A percentile compares a stretch with the other conserved stretches of the same genome.
Conservation (phyloP, 2,329 filamentous ascomycete genomes). For the Lasiodiplodia sp. region DNA sequence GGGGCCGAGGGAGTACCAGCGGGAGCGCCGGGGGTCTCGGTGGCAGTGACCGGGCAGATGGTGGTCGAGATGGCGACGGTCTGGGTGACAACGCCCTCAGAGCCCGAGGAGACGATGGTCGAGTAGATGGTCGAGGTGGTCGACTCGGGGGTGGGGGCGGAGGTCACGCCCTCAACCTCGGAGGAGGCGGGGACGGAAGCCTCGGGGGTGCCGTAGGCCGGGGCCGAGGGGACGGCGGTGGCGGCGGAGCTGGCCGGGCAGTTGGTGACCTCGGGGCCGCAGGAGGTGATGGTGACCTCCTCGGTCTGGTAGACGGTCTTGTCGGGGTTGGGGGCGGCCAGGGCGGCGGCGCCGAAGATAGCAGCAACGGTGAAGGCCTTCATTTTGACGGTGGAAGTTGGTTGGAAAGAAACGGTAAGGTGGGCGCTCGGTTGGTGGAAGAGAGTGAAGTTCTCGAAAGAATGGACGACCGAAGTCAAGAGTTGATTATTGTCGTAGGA, state of each 20-base stretch:
- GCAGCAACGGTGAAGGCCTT: constrained; percentile 32
- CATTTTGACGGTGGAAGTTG: constrained; percentile 33
- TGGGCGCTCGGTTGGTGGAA: constrained; percentile 34
- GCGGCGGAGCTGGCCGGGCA: constrained; percentile 32
- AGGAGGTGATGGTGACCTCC: constrained; percentile 30
- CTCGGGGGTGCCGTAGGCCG: constrained; percentile 19
- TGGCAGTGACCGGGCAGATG: constrained; percentile 30
- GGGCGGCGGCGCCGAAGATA: constrained; percentile 30
- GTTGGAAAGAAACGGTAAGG: constrained; percentile 27
- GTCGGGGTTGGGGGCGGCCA: constrained; percentile 30
- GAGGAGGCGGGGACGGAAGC: constrained; percentile 20
- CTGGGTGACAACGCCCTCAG: constrained; percentile 26
- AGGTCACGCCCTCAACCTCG: constrained; percentile 11
- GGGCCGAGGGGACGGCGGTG: constrained; percentile 4
- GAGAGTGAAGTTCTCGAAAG: constrained; percentile 31
- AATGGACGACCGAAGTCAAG: constrained; percentile 33
- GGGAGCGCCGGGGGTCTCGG: constrained; percentile 27
- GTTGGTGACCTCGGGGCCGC: constrained; percentile 32
- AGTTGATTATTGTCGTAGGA: constrained; percentile 29
- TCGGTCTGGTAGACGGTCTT: constrained; percentile 31
- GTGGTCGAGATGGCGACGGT: constrained; percentile 30
- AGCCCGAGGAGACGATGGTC: constrained; percentile 10
- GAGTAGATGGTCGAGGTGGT: constrained; percentile 26
- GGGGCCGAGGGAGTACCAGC: constrained; percentile 15
- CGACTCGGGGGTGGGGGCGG: constrained; percentile 12